Conservation (phyloP, 139 green algal species). For the Tetratostichococcus sp. region DNA sequence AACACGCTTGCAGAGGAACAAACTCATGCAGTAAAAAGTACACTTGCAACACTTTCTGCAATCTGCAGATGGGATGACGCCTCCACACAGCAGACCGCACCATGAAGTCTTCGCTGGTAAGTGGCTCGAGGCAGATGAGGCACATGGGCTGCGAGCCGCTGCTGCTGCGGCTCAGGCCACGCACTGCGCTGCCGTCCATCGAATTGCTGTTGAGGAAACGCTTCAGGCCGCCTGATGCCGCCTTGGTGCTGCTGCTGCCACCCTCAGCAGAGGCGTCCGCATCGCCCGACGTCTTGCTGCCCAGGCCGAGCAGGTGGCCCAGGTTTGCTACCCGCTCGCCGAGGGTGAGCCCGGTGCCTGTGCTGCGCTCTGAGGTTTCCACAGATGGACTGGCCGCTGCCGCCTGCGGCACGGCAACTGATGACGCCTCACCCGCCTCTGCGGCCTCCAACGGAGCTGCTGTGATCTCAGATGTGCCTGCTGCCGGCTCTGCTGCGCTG, state of each 20-base stretch:
- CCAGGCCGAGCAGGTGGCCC: not conserved
- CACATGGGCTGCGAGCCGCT: constrained; percentile 32
- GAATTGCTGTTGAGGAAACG: not conserved
- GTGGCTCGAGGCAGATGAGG: constrained; percentile 77
- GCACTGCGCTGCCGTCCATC: not conserved
- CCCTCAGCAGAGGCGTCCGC: no score
- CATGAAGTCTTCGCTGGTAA: constrained; percentile 51
- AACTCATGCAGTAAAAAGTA: no score
- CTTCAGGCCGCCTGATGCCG: not conserved
- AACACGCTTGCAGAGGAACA: no score
- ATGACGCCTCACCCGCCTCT: not conserved
- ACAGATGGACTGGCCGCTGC: not conserved
- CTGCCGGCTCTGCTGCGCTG: not conserved
- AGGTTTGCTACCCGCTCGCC: not conserved
- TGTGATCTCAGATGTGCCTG: not conserved
- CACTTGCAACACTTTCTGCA: no score
- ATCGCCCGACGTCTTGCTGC: not conserved
- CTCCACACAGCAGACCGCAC: not conserved
- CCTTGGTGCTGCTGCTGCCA: not conserved
- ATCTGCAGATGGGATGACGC: no score
- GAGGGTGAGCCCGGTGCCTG: not conserved
- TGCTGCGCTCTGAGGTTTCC: not conserved
- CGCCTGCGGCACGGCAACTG: not conserved
- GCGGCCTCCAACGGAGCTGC: no score
- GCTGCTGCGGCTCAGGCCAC: not conserved